Conservation (phyloP, 257 asterid species). For the Solanum megistacrolobum region DNA sequence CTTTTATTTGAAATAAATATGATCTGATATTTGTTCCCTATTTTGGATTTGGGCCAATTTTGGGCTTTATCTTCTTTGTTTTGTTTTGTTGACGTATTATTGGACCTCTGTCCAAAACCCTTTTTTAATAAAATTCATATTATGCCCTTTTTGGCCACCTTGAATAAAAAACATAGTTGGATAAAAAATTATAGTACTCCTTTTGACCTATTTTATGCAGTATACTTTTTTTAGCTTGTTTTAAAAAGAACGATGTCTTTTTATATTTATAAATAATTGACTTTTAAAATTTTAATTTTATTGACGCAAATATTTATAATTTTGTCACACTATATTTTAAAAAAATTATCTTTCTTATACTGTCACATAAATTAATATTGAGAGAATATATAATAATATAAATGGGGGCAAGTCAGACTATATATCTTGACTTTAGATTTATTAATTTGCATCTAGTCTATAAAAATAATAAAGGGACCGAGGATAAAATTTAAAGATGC, state of each 20-base stretch:
- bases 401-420: neutral
- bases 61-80: neutral
- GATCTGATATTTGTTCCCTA: neutral
- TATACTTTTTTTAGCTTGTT: neutral
- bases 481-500: slow-evolving; percentile 6
- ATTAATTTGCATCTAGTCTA: neutral
- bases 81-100: neutral
- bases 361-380: neutral
- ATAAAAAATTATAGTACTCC: neutral
- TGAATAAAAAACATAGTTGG: neutral
- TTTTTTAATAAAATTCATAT: no score
- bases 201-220: neutral
- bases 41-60: neutral
- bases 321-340: neutral
- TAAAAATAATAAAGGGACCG: slow-evolving; percentile 9
- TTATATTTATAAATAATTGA: neutral
- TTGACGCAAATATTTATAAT: neutral
- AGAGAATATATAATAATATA: neutral
- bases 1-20: neutral
- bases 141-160: neutral
- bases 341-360: neutral
- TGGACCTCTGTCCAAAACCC: neutral
- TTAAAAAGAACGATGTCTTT: neutral
- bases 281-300: neutral
- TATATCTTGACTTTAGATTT: neutral